Evolutionary conservation across 2,329 filamentous ascomycete genomes (phyloP).

Genomic region (Juglanconis juglandina): DNA sequence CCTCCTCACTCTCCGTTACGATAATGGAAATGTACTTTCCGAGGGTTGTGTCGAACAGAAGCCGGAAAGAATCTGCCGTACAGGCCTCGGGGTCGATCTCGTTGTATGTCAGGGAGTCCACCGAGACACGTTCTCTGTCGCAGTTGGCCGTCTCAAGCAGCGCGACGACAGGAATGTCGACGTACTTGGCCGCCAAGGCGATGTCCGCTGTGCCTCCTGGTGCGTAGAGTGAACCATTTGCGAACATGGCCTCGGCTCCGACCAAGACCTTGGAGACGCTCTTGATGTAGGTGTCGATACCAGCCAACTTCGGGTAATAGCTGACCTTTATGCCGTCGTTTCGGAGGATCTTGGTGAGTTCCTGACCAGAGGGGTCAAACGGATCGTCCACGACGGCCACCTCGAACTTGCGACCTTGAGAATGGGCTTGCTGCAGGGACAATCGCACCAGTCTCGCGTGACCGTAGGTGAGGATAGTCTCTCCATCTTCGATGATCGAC

Average conservation of each 20-base stretch:
- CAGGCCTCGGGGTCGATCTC: slow-evolving; percentile 78
- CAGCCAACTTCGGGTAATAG: slow-evolving; percentile 75
- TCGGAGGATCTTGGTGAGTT: slow-evolving; percentile 65
- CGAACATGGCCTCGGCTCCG: slow-evolving; percentile 91
- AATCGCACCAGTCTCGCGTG: slow-evolving; percentile 83
- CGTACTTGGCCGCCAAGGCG: slow-evolving; percentile 74
- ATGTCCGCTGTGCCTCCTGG: slow-evolving; percentile 83
- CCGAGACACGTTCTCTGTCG: slow-evolving; percentile 75
- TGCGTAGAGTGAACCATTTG: slow-evolving; percentile 86
- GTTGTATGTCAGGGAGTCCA: slow-evolving; percentile 91
- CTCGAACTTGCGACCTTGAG: slow-evolving; percentile 69
- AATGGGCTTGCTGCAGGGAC: slow-evolving; percentile 70
- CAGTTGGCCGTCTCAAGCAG: slow-evolving; percentile 96
- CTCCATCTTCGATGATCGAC: slow-evolving; percentile 71
- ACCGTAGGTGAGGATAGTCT: slow-evolving; percentile 82
- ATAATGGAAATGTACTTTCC: slow-evolving; percentile 84
- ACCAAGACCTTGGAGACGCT: slow-evolving; percentile 69
- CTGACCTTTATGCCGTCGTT: slow-evolving; percentile 70
- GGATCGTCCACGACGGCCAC: slow-evolving; percentile 80
- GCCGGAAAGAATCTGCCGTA: slow-evolving; percentile 50
- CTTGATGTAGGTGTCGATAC: slow-evolving; percentile 69
- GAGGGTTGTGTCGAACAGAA: slow-evolving; percentile 90
- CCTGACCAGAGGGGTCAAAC: slow-evolving; percentile 49
- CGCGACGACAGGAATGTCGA: slow-evolving; percentile 77
- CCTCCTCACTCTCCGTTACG: slow-evolving; percentile 89